Evolutionary conservation across 768 basidiomycete genomes (phyloP).

Genomic region (Gautieria morchelliformis): DNA sequence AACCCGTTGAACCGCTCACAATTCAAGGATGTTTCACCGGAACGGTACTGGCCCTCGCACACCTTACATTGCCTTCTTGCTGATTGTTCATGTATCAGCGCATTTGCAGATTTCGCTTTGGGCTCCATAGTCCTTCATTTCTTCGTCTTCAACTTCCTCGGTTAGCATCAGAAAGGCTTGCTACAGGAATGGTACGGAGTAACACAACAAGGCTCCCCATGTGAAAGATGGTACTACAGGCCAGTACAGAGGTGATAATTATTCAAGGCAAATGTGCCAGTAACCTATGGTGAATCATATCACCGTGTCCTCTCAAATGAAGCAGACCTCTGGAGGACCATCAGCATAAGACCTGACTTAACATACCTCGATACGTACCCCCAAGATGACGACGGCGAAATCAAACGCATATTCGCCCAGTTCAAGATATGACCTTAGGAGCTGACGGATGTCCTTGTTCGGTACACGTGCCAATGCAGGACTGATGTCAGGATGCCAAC

Average conservation of each 20-base stretch:
- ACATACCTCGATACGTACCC: slow-evolving; percentile 39
- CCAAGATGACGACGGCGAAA: slow-evolving; percentile 75
- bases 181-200: background rate
- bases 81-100: slow-evolving; percentile 38
- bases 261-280: background rate
- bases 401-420: slow-evolving; percentile 84
- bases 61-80: background rate
- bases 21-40: slow-evolving; percentile 89
- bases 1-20: slow-evolving; percentile 74
- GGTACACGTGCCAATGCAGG: slow-evolving; percentile 51
- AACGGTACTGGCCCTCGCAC: slow-evolving; percentile 44
- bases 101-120: slow-evolving; percentile 92
- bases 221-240: slow-evolving; percentile 6
- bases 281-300: background rate
- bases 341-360: background rate
- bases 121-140: slow-evolving; percentile 96
- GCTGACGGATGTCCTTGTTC: slow-evolving; percentile 79
- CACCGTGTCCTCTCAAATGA: slow-evolving; percentile 57
- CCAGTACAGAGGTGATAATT: slow-evolving; percentile 9
- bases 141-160: slow-evolving; percentile 98
- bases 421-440: slow-evolving; percentile 72
- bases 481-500: background rate
- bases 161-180: slow-evolving; percentile 32
- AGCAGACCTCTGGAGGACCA: slow-evolving; percentile 43
- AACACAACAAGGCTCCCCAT: background rate